Conservation (phyloP, 2,329 filamentous ascomycete genomes). For the Diaporthe sp. region DNA sequence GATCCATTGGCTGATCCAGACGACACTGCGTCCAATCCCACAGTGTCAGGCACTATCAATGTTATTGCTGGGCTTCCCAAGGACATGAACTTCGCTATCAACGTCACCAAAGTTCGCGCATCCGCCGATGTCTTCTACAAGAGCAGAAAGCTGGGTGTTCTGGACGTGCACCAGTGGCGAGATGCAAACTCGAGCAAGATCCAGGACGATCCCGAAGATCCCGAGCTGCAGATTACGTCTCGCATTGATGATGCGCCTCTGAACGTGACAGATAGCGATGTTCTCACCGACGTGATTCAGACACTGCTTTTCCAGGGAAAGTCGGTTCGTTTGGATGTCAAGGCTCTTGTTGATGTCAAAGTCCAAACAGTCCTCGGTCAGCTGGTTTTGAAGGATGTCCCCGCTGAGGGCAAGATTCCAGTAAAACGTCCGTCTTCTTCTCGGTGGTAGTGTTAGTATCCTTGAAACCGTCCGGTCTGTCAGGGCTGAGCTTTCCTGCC, state of each 20-base stretch:
- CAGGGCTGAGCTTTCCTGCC: constrained; percentile 23
- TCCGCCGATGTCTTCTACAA: constrained; percentile 85
- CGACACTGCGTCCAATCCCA: constrained; percentile 78
- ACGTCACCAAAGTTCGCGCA: constrained; percentile 81
- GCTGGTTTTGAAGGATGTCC: constrained; percentile 84
- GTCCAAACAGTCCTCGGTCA: constrained; percentile 84
- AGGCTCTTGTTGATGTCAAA: constrained; percentile 84
- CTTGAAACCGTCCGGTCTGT: constrained; percentile 33
- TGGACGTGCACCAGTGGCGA: constrained; percentile 87
- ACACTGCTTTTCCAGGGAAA: constrained; percentile 80
- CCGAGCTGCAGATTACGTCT: constrained; percentile 79
- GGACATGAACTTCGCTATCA: constrained; percentile 87
- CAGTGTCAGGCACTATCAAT: constrained; percentile 84
- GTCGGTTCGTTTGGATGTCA: constrained; percentile 76
- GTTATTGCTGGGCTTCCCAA: constrained; percentile 83
- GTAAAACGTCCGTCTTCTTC: constrained; percentile 89
- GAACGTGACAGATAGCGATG: constrained; percentile 80
- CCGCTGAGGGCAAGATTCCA: constrained; percentile 85
- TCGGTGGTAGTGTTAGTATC: constrained; percentile 55
- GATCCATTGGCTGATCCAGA: constrained; percentile 81
- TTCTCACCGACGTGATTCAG: constrained; percentile 85
- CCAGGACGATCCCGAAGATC: constrained; percentile 65
- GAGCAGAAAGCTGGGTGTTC: constrained; percentile 79
- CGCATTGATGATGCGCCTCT: constrained; percentile 82
- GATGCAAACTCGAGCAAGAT: constrained; percentile 81